These are phyloP conservation scores for Fonsecaea monophora DNA, from an alignment of 2,329 filamentous ascomycete genomes.

Conservation along the genomic window DNA sequence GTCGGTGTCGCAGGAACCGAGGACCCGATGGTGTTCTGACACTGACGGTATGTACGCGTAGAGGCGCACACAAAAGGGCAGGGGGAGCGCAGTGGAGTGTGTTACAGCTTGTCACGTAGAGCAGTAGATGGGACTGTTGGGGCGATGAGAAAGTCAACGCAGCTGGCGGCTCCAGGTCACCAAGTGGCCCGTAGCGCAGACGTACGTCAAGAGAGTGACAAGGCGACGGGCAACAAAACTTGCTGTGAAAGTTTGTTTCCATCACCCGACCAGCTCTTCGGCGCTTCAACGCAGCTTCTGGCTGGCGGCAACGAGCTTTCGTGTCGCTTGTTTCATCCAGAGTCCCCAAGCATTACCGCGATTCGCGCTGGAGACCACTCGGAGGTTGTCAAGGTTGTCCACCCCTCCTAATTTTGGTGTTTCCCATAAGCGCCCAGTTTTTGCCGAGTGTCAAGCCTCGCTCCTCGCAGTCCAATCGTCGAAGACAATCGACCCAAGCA, in stretches of 20 bases:
- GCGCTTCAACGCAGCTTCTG: constrained; percentile 27
- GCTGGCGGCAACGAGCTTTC: constrained; percentile 24
- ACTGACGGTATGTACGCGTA: neutral
- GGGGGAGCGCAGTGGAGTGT: neutral
- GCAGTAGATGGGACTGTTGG: neutral
- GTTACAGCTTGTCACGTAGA: neutral
- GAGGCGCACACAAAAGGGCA: neutral
- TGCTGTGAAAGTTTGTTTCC: neutral
- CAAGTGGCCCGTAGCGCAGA: neutral
- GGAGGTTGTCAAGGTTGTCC: neutral
- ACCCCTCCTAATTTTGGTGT: constrained; percentile 24
- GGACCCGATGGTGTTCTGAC: neutral
- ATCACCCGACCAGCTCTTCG: constrained; percentile 3
- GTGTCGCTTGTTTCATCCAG: constrained; percentile 33
- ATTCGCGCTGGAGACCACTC: constrained; percentile 15
- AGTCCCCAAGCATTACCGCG: constrained; percentile 7
- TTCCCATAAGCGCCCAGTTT: constrained; percentile 33
- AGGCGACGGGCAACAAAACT: neutral
- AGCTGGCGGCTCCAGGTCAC: no score
- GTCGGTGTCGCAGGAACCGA: neutral
- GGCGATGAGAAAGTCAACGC: neutral
- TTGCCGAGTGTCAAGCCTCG: constrained; percentile 31
- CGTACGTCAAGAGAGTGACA: neutral
- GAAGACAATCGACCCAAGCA: constrained; percentile 34
- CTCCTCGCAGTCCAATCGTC: constrained; percentile 33